Evolutionary conservation across 257 asterid species (phyloP).

Genomic region (Ilex asprella): DNA sequence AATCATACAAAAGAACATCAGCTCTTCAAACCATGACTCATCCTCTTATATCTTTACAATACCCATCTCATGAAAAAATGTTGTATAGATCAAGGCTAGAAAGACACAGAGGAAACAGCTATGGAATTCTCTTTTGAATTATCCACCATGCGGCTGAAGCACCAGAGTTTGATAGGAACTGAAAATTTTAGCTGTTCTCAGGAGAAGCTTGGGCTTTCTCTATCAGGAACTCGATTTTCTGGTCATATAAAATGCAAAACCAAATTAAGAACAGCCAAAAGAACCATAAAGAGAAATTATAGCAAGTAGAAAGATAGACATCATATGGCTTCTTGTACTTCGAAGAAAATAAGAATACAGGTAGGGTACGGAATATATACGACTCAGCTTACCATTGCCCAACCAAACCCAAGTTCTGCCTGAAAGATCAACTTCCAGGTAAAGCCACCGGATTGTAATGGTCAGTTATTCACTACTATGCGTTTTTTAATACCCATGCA

Average conservation of each 20-base stretch:
- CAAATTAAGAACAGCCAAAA: neutral
- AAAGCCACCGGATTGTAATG: no score
- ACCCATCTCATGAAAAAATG: neutral
- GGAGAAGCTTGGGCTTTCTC: constrained; percentile 40
- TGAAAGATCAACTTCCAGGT: no score
- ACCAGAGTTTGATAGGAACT: neutral
- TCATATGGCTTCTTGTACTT: no score
- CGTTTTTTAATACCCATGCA: neutral
- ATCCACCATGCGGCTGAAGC: neutral
- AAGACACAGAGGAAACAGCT: neutral
- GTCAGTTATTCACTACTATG: no score
- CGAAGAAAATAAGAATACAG: no score
- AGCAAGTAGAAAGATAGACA: neutral
- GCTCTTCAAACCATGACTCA: neutral
- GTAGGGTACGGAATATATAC: no score
- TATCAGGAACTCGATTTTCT: constrained; percentile 62
- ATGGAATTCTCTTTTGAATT: constrained; percentile 1
- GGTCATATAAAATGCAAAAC: constrained; percentile 15
- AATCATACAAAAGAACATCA: neutral
- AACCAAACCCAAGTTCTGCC: no score
- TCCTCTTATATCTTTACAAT: neutral
- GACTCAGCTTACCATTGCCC: no score
- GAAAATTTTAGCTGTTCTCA: constrained; percentile 17
- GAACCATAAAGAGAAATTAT: neutral
- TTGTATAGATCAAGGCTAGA: neutral